Evolutionary conservation across 2,329 filamentous ascomycete genomes (phyloP), one percentile per base, ranked within the genome.

Genomic region (Geosmithia putterillii): DNA sequence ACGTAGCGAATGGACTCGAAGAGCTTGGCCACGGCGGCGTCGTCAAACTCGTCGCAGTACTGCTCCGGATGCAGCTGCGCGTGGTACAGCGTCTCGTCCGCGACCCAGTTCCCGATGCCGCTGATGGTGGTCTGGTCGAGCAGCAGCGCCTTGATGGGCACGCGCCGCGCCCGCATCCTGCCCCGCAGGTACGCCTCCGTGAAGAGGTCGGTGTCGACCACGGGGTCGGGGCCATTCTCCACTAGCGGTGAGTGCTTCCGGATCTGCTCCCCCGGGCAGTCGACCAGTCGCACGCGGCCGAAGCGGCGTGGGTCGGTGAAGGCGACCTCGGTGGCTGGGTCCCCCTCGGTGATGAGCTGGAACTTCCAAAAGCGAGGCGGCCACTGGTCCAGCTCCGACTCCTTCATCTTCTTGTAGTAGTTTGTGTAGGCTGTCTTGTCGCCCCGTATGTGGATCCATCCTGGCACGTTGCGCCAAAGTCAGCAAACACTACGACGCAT

Each of bases 61-160:
- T 95, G 87, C 59, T 95, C 90, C 0, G 92, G 92, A 51, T 98
- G 90, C 15, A 96, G 73, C 41, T 75, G 79, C 5, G 92, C 84
- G 52, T 96, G 82, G 55, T 89, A 98, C 42, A 98, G 68, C 7
- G 95, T 81, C 60, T 98, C 92, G 57, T 98, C 92, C 1, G 83
- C 88, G 43, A 98, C 90, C 90, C 90, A 98, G 57, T 96, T 96
- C 0, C 92, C 92, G 48, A 98, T 86, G 7, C 92, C 92, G 54
- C 85, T 92, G 47, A 96, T 84, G 57, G 84, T 84, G 17, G 79
- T 73, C 61, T 98, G 92, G 57, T 96, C 86, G 3, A 96, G 71
- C 12, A 98, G 67, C 18, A 95, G 69, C 0, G 88, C 86, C 59
- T 96, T 96, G 50, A 96, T 75, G 0, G 90, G 89, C 1, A 95